These are phyloP conservation scores for Pisolithus tinctorius DNA, from an alignment of 768 basidiomycete species.

Conservation along the genomic window DNA sequence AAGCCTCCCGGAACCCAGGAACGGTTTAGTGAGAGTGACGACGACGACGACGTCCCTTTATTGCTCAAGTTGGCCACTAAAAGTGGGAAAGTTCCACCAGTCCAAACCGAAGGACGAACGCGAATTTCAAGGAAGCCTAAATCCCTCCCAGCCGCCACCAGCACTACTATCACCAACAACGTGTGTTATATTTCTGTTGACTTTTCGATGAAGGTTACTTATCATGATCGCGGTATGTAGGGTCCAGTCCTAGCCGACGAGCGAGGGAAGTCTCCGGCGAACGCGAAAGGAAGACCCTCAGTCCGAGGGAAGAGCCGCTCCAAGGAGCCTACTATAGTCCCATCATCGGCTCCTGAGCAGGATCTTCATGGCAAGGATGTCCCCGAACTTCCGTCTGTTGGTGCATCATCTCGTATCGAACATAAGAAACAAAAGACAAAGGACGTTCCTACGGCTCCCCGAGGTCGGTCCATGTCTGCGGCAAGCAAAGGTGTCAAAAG, in stretches of 20 bases:
- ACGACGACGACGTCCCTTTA: constrained; percentile 44
- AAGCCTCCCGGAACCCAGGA: constrained; percentile 24
- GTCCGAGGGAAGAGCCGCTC: constrained; percentile 7
- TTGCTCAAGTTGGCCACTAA: constrained; percentile 22
- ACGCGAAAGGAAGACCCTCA: constrained; percentile 7
- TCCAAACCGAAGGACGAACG: not conserved
- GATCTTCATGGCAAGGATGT: constrained; percentile 25
- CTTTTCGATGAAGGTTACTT: not conserved
- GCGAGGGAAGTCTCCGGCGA: constrained; percentile 9
- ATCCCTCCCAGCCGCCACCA: not conserved
- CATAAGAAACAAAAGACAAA: constrained; percentile 4
- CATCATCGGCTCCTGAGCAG: constrained; percentile 57
- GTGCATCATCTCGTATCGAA: constrained; percentile 1
- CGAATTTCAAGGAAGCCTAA: constrained; percentile 5
- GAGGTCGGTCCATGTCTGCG: constrained; percentile 1
- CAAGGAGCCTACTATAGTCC: constrained; percentile 35
- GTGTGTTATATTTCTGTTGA: constrained; percentile 8
- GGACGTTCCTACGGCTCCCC: constrained; percentile 2
- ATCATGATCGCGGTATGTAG: constrained; percentile 3
- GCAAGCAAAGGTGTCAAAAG: constrained; percentile 6
- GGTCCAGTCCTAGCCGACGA: not conserved
- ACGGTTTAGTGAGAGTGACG: constrained; percentile 22
- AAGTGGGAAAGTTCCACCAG: constrained; percentile 6
- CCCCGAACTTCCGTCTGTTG: constrained; percentile 6
- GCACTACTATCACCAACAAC: constrained; percentile 8